phyloP scores from a whole-genome alignment of 176 grass and related monocot species.

The Triticum aestivum region DNA sequence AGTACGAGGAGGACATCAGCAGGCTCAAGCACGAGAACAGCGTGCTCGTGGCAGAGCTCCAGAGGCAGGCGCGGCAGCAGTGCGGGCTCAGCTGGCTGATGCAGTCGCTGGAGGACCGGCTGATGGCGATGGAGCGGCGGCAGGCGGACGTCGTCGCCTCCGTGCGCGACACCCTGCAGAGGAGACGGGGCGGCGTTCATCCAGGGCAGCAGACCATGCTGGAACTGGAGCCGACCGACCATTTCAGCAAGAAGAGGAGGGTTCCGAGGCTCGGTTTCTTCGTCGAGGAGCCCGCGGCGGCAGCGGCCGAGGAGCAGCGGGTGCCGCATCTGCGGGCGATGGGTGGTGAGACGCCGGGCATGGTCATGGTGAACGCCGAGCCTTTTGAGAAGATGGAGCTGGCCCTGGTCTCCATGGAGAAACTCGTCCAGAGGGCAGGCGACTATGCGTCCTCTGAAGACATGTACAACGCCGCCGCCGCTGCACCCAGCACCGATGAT shows the following conservation, averaged over 20 bases:
- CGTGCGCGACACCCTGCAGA: constrained; percentile 47
- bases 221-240: background rate
- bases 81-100: constrained; percentile 57
- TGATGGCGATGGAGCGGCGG: constrained; percentile 47
- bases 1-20: constrained; percentile 71
- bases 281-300: background rate
- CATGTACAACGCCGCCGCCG: constrained; percentile 19
- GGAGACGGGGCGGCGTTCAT: constrained; percentile 10
- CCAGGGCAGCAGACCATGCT: background rate
- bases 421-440: constrained; percentile 50
- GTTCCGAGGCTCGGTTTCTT: constrained; percentile 43
- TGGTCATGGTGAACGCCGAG: constrained; percentile 18
- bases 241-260: constrained; percentile 76
- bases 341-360: background rate
- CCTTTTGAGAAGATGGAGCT: constrained; percentile 76
- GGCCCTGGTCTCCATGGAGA: constrained; percentile 69
- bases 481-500: constrained; percentile 25
- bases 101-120: constrained; percentile 61
- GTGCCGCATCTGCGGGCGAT: background rate
- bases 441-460: constrained; percentile 33
- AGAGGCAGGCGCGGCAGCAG: constrained; percentile 52
- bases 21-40: constrained; percentile 64
- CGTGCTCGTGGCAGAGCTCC: constrained; percentile 42
- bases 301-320: constrained; percentile 27
- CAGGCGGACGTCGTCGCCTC: constrained; percentile 46